Base-by-base conservation (phyloP, 805 yeast species). In the Metschnikowia continentalis region DNA sequence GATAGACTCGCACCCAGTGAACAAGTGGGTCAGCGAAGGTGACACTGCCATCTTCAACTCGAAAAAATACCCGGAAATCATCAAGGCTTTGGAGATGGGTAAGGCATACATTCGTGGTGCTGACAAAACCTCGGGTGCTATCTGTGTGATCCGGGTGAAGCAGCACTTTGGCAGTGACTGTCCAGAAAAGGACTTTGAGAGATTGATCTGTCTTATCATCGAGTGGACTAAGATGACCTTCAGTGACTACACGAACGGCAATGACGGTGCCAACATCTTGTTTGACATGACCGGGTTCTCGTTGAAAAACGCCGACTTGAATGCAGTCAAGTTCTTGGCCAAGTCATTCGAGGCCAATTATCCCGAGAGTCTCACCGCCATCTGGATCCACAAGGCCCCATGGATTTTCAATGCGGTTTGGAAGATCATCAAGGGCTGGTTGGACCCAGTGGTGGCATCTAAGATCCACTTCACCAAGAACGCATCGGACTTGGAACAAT, bases 381-480 rank as follows among this genome's bases (percentile, higher is more conserved):
- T 94, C 49, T 79, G 90, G 62, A 84, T 94, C 55, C 96, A 90
- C 72, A 87, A 88, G 61, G 97, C 99, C 0, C 99, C 99, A 22
- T 90, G 97, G 97, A 82, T 94, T 47, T 94, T 94, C 75, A 83
- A 88, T 50, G 92, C 97, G 30, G 88, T 92, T 54, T 94, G 99
- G 98, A 86, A 85, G 59, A 81, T 92, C 59, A 83, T 94, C 61
- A 90, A 88, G 68, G 85, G 85, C 60, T 92, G 97, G 98, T 76
- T 92, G 54, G 98, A 94, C 66, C 98, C 98, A 2, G 97, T 88
- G 15, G 97, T 92, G 47, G 96, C 97, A 0, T 78, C 92, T 30
- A 92, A 92, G 70, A 88, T 94, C 60, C 80, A 81, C 40, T 94
- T 92, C 70, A 88, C 96, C 26, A 86, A 86, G 63, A 74, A 72